Percentiles rank a stretch among this genome's conserved stretches.
These are phyloP conservation scores for Toxicodendron radicans DNA, from an alignment of 345 rosid genomes.

Conservation along the genomic window DNA sequence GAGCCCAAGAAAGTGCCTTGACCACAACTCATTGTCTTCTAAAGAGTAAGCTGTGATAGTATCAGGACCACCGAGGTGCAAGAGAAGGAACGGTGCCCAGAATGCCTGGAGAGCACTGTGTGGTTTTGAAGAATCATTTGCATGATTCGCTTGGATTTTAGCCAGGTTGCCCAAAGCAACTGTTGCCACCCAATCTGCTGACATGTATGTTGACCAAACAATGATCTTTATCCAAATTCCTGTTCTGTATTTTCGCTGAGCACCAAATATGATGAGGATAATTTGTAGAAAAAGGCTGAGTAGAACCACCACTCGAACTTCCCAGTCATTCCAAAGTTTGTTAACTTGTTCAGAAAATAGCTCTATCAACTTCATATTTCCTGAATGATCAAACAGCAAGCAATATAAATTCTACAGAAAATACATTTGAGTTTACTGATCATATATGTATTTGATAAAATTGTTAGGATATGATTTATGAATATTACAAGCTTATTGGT, in stretches of 20 bases:
- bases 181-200: slow-evolving; percentile 26
- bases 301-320: slow-evolving; percentile 8
- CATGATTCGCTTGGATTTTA: background rate
- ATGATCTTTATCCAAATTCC: background rate
- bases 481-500: too few relatives aligned
- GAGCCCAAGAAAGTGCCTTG: background rate
- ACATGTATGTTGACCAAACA: slow-evolving; percentile 24
- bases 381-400: too few relatives aligned
- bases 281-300: slow-evolving; percentile 28
- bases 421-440: too few relatives aligned
- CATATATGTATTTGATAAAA: too few relatives aligned
- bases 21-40: background rate
- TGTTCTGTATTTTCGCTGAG: slow-evolving; percentile 9
- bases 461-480: too few relatives aligned
- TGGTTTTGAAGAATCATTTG: background rate
- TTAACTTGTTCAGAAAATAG: background rate
- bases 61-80: background rate
- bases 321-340: slow-evolving; percentile 28
- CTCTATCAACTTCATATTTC: background rate
- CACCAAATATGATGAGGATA: slow-evolving; percentile 18
- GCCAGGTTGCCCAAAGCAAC: slow-evolving; percentile 21
- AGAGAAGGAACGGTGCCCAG: background rate
- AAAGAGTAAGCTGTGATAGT: background rate
- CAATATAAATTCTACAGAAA: background rate
- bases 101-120: background rate